Evolutionary conservation across 371 early-diverging fungal genomes (phyloP).

Genomic region (Mucor circinelloides): DNA sequence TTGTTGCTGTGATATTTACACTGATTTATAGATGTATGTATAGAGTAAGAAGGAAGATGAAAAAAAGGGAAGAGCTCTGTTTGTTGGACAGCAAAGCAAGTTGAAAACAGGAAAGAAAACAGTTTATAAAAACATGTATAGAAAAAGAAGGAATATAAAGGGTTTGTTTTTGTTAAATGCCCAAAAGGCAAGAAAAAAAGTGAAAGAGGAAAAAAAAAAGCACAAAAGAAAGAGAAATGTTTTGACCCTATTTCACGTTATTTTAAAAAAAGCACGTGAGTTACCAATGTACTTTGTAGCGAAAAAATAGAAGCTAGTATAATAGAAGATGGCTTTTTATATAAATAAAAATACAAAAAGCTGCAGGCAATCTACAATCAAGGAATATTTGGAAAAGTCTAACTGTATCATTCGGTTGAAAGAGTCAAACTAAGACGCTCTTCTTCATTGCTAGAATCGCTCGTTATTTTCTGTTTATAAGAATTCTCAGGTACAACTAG

Average conservation of each 20-base stretch:
- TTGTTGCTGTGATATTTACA: neutral
- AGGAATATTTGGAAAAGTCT: neutral
- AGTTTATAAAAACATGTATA: neutral
- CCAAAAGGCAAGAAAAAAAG: constrained; percentile 2
- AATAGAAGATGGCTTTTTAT: neutral
- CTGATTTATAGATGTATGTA: neutral
- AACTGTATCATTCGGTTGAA: neutral
- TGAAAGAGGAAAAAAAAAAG: neutral
- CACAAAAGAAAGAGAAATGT: neutral
- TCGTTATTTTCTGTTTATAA: neutral
- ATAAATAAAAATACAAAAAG: neutral
- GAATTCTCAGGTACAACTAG: neutral
- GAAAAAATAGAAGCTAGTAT: neutral
- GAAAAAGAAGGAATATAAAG: neutral
- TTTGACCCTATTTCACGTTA: neutral
- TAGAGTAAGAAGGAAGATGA: neutral
- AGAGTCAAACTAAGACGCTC: neutral
- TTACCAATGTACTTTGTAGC: neutral
- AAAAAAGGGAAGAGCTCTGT: neutral
- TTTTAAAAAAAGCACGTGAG: constrained; percentile 2
- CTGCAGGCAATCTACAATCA: neutral
- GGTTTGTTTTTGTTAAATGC: constrained; percentile 4
- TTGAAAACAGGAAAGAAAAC: neutral
- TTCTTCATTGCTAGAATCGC: neutral
- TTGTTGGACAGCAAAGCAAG: constrained; percentile 3